Base-by-base conservation (phyloP, 192 early-diverging fungal species). In the Helicostylum pulchrum region DNA sequence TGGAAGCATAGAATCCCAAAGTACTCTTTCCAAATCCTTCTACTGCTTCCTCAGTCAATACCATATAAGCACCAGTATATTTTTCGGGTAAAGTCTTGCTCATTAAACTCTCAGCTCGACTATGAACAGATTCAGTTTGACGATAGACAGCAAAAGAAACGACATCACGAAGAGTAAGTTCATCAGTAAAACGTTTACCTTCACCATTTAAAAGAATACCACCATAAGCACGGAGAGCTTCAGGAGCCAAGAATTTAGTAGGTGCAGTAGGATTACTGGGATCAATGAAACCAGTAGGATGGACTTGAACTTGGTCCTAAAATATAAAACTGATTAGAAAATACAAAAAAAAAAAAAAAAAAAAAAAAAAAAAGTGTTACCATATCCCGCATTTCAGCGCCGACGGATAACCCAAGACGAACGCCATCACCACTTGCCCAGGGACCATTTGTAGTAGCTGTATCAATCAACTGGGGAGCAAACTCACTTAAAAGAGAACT, bases 361-460 rank as follows among this genome's bases (percentile, higher is more conserved):
- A 55, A 17, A 55, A 15, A 11, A 34, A 23, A n/a, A 19, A 7
- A 1, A 36, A 55, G 34, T 39, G 0, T 8, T 63, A 69, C 67
- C 68, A 70, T 70, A 76, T 90, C 90, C 32, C 86, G 77, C 39
- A 89, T 74, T 67, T 76, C 83, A n/a, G 85, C 88, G 9, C 89
- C 90, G 51, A 83, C 60, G 8, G 76, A 79, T 21, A 74, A 51
- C 7, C 80, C 82, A 68, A 93, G 77, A 60, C 81, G 80, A 52
- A 93, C 78, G 60, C 90, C 91, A 68, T 92, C 90, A 64, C 91
- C 91, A 48, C 84, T 88, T 42, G 90, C 90, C 83, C 89, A 89
- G 49, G 87, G 79, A 46, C 90, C 91, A 68, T 92, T 93, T 36
- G 90, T 93, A 2, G 92, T 86, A 7, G 92, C 87, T 17, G 75